phyloP scores from a whole-genome alignment of 2,329 filamentous ascomycete species.

The Nannizzia gypsea region DNA sequence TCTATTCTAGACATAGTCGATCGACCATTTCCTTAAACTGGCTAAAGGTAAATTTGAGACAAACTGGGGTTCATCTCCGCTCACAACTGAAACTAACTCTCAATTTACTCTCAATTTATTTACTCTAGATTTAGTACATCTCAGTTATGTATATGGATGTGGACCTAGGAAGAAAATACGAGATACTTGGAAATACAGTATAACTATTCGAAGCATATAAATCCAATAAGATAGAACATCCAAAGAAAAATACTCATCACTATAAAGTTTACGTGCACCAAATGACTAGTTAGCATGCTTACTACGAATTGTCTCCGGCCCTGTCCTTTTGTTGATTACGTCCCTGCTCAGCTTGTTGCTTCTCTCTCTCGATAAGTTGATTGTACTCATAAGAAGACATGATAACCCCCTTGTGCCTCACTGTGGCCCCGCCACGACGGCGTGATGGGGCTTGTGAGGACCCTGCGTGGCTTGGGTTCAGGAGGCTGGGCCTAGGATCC shows the following conservation, averaged over 20 bases:
- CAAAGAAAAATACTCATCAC: too few species aligned
- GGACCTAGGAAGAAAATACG: too few species aligned
- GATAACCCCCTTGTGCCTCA: neutral
- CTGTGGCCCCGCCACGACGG: neutral
- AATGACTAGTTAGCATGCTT: neutral
- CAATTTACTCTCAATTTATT: too few species aligned
- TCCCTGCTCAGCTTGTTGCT: neutral
- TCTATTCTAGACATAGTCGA: too few species aligned
- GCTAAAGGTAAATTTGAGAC: too few species aligned
- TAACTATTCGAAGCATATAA: neutral
- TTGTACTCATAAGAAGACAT: neutral
- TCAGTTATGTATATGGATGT: too few species aligned
- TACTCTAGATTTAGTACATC: too few species aligned
- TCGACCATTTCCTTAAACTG: too few species aligned
- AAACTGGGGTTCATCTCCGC: too few species aligned
- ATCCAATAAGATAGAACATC: neutral
- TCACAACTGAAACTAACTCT: too few species aligned
- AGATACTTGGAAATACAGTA: too few species aligned
- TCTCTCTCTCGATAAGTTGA: neutral
- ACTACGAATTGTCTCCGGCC: neutral
- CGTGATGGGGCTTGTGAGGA: neutral
- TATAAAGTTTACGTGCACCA: too few species aligned
- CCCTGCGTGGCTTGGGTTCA: neutral
- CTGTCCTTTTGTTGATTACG: neutral
- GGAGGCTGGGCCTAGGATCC: neutral